Conservation (phyloP, 2,329 filamentous ascomycete genomes). For the Pseudopyricularia cyperi region DNA sequence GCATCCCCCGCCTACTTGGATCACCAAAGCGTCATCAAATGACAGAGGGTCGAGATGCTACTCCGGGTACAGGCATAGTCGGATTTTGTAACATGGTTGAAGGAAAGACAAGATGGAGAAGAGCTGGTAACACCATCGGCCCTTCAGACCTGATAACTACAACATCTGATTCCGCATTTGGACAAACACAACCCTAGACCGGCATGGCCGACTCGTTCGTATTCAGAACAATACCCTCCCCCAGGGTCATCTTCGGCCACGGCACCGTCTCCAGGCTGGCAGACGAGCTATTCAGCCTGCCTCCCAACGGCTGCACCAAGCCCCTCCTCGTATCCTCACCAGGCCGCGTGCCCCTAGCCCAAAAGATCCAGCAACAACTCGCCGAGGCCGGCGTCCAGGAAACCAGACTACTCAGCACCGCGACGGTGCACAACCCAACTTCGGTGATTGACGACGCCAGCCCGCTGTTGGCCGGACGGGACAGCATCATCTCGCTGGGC, state of each 20-base stretch:
- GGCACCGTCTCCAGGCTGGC: constrained; percentile 34
- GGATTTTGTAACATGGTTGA: too few relatives aligned
- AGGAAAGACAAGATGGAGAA: too few relatives aligned
- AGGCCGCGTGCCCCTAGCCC: constrained; percentile 30
- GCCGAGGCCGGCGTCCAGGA: not conserved
- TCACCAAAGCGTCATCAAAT: too few relatives aligned
- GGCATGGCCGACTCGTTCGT: not conserved
- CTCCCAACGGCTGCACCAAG: constrained; percentile 13
- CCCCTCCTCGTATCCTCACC: constrained; percentile 42
- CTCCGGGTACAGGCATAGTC: too few relatives aligned
- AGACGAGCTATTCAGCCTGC: constrained; percentile 23
- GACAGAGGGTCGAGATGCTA: too few relatives aligned
- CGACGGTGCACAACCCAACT: constrained; percentile 50
- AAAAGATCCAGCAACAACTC: constrained; percentile 28
- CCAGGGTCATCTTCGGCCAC: constrained; percentile 37
- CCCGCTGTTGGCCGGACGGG: constrained; percentile 28
- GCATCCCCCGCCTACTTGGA: too few relatives aligned
- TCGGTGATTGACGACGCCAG: constrained; percentile 40
- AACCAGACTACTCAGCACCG: constrained; percentile 14
- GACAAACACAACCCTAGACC: too few relatives aligned
- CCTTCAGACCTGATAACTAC: too few relatives aligned
- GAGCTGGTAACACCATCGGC: too few relatives aligned
- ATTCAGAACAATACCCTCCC: not conserved
- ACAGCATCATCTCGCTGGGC: constrained; percentile 45
- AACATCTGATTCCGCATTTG: too few relatives aligned